These are phyloP conservation scores for Dalbergia oliveri DNA, from an alignment of 306 rosid genomes.

Conservation along the genomic window DNA sequence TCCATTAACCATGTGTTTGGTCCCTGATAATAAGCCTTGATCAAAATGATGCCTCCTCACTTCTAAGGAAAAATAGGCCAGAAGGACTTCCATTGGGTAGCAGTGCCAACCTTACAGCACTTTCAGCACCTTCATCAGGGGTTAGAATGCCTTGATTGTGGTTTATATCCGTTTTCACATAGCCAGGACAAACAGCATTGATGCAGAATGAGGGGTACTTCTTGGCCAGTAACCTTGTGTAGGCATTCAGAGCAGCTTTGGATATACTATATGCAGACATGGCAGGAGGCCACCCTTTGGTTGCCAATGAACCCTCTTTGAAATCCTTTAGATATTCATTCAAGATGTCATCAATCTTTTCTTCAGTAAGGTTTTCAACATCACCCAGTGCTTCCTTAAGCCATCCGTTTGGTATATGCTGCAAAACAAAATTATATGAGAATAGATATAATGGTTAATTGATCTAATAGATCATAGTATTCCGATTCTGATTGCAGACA, in stretches of 20 bases:
- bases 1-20: background rate
- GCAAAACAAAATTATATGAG: background rate
- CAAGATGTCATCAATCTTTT: slow-evolving; percentile 53
- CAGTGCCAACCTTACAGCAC: slow-evolving; percentile 62
- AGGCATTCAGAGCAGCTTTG: slow-evolving; percentile 61
- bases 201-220: slow-evolving; percentile 42
- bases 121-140: slow-evolving; percentile 66
- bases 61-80: slow-evolving; percentile 42
- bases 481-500: background rate
- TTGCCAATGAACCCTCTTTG: slow-evolving; percentile 52
- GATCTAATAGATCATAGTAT: too few relatives aligned
- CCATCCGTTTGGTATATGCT: slow-evolving; percentile 54
- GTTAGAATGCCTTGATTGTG: slow-evolving; percentile 44
- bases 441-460: background rate
- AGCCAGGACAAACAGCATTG: slow-evolving; percentile 61
- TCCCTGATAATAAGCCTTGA: background rate
- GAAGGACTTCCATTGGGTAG: slow-evolving; percentile 43
- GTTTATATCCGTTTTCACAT: slow-evolving; percentile 56
- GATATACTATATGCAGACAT: slow-evolving; percentile 50
- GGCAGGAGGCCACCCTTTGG: slow-evolving; percentile 56
- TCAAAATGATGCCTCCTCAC: slow-evolving; percentile 48
- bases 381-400: slow-evolving; percentile 53
- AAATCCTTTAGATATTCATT: slow-evolving; percentile 53
- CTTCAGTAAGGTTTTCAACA: slow-evolving; percentile 55
- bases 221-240: slow-evolving; percentile 59